phyloP scores from a whole-genome alignment of 1,139 yeast genomes.

The Maudiozyma humilis region DNA sequence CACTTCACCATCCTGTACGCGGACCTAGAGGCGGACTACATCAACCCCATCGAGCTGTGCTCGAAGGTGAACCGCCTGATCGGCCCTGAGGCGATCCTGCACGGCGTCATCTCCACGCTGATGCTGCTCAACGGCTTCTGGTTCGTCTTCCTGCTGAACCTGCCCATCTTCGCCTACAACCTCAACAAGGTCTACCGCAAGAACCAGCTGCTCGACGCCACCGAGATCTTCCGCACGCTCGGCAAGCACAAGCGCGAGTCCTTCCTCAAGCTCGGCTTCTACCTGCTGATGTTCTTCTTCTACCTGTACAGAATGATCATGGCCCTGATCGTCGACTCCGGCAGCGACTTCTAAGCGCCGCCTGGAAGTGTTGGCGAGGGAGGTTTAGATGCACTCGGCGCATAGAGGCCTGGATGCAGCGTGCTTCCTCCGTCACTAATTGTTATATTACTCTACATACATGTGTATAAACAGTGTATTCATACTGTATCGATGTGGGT shows the following conservation, averaged over 20 bases:
- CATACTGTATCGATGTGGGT: too few species aligned
- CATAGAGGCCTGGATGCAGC: too few species aligned
- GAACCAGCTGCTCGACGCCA: conserved; percentile 88
- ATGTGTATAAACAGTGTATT: too few species aligned
- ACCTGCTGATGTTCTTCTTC: conserved; percentile 85
- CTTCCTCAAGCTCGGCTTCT: conserved; percentile 84
- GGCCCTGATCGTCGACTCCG: conserved; percentile 65
- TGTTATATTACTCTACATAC: too few species aligned
- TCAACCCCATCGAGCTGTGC: conserved; percentile 94
- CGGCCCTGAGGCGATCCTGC: conserved; percentile 84
- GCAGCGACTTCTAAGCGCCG: conserved; percentile 11
- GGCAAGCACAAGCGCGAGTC: conserved; percentile 89
- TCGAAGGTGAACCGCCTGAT: conserved; percentile 84
- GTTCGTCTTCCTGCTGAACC: conserved; percentile 78
- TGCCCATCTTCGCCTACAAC: conserved; percentile 81
- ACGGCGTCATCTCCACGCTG: conserved; percentile 60
- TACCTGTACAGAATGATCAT: conserved; percentile 95
- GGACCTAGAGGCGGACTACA: conserved; percentile 90
- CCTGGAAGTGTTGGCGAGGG: not conserved
- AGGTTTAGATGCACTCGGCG: not conserved
- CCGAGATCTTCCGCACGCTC: conserved; percentile 93
- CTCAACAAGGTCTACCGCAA: conserved; percentile 63
- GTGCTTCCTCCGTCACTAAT: too few species aligned
- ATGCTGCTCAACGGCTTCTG: conserved; percentile 87
- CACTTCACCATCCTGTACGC: conserved; percentile 90